Percentiles rank a stretch among this genome's conserved stretches.
phyloP scores from a whole-genome alignment of 345 rosid species.

The Clausena lansium region DNA sequence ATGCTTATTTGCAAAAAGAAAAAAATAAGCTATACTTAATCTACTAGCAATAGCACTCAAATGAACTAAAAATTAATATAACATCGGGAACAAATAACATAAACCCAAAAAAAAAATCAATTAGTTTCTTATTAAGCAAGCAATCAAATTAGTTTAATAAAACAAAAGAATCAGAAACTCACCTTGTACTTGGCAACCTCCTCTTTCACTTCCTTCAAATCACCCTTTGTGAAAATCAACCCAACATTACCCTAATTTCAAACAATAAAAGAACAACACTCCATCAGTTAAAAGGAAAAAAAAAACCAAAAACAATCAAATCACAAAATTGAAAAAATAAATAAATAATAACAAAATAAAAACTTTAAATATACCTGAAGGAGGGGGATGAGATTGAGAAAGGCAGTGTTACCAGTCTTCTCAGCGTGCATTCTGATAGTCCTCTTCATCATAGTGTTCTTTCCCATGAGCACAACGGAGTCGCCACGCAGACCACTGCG shows the following conservation, averaged over 20 bases:
- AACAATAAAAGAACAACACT: background rate
- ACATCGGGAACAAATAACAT: background rate
- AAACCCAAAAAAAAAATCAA: background rate
- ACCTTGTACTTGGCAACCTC: constrained; percentile 98
- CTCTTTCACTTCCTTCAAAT: constrained; percentile 93
- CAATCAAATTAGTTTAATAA: background rate
- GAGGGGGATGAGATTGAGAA: constrained; percentile 69
- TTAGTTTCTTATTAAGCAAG: background rate
- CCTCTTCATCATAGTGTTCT: constrained; percentile 98
- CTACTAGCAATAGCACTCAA: too few relatives aligned
- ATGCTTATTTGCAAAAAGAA: too few relatives aligned
- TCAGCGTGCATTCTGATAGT: constrained; percentile 74
- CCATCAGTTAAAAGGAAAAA: background rate
- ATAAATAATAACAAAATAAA: background rate
- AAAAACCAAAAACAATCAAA: background rate
- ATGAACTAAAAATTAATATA: too few relatives aligned
- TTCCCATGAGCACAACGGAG: constrained; percentile 89
- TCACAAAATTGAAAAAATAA: background rate
- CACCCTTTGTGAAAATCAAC: constrained; percentile 94
- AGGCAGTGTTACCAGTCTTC: constrained; percentile 57
- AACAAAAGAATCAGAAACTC: background rate
- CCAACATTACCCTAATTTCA: constrained; percentile 80
- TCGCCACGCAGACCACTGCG: constrained; percentile 77
- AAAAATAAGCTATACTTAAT: too few relatives aligned
- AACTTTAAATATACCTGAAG: constrained; percentile 55